phyloP scores from a whole-genome alignment of 192 early-diverging fungal genomes.

The Spinellus fusiger region DNA sequence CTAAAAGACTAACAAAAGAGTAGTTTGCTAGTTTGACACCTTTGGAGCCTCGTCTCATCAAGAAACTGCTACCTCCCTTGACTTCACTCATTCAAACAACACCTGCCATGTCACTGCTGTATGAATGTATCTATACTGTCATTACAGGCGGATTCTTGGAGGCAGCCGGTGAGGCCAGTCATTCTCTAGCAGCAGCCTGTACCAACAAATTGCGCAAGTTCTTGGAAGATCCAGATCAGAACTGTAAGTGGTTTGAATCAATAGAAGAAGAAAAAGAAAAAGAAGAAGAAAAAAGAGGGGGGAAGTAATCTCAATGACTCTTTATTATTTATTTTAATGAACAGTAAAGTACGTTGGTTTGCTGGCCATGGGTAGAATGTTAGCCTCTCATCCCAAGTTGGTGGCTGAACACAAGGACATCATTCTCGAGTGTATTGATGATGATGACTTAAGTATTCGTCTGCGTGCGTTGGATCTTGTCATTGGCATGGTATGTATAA shows the following conservation, averaged over 20 bases:
- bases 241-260: slow-evolving; percentile 49
- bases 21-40: slow-evolving; percentile 90
- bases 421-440: slow-evolving; percentile 85
- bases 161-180: slow-evolving; percentile 43
- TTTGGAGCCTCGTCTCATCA: slow-evolving; percentile 86
- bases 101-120: slow-evolving; percentile 92
- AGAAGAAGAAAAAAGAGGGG: not conserved
- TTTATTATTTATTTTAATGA: not conserved
- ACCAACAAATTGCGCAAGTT: slow-evolving; percentile 76
- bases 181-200: slow-evolving; percentile 74
- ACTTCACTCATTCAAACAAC: slow-evolving; percentile 83
- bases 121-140: slow-evolving; percentile 94
- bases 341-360: slow-evolving; percentile 90
- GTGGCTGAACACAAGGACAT: slow-evolving; percentile 78
- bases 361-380: slow-evolving; percentile 75
- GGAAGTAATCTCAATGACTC: not conserved
- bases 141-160: slow-evolving; percentile 86
- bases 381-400: slow-evolving; percentile 76
- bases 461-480: slow-evolving; percentile 83
- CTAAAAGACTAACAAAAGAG: not conserved
- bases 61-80: slow-evolving; percentile 82
- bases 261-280: not conserved
- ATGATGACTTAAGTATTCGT: slow-evolving; percentile 88
- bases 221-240: slow-evolving; percentile 86
- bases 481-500: slow-evolving; percentile 62